phyloP scores from a whole-genome alignment of 2,329 filamentous ascomycete genomes.

The Trichoderma atroviride region DNA sequence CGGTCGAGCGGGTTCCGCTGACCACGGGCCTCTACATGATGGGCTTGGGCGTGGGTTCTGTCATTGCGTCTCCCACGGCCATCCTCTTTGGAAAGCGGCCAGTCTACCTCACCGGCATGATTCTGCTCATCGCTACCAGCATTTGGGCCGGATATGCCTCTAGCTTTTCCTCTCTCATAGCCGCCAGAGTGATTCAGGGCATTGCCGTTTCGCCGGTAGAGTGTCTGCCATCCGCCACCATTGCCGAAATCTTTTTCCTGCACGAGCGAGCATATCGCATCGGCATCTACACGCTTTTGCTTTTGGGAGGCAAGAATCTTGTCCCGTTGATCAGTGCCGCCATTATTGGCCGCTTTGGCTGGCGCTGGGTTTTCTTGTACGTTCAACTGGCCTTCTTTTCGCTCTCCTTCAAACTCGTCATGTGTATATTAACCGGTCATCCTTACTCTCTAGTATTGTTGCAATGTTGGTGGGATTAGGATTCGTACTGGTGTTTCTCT shows the following conservation, averaged over 20 bases:
- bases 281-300: conserved; percentile 86
- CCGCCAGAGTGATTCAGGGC: conserved; percentile 85
- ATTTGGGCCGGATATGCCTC: conserved; percentile 88
- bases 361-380: conserved; percentile 91
- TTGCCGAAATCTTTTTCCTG: conserved; percentile 94
- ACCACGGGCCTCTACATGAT: conserved; percentile 95
- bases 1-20: conserved; percentile 73
- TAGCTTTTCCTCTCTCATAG: conserved; percentile 74
- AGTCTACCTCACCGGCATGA: conserved; percentile 77
- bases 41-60: conserved; percentile 82
- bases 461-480: conserved; percentile 76
- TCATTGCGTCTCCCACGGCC: conserved; percentile 85
- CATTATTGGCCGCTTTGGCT: conserved; percentile 75
- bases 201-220: conserved; percentile 88
- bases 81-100: conserved; percentile 90
- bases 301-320: conserved; percentile 90
- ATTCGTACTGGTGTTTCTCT: conserved; percentile 76
- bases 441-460: conserved; percentile 64
- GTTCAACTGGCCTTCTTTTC: conserved; percentile 31
- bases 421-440: neutral
- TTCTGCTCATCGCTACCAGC: conserved; percentile 75
- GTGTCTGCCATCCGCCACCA: conserved; percentile 88
- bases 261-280: conserved; percentile 92
- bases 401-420: neutral
- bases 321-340: conserved; percentile 84